Conservation (phyloP, 805 yeast genomes). For the Candida hispaniensis region DNA sequence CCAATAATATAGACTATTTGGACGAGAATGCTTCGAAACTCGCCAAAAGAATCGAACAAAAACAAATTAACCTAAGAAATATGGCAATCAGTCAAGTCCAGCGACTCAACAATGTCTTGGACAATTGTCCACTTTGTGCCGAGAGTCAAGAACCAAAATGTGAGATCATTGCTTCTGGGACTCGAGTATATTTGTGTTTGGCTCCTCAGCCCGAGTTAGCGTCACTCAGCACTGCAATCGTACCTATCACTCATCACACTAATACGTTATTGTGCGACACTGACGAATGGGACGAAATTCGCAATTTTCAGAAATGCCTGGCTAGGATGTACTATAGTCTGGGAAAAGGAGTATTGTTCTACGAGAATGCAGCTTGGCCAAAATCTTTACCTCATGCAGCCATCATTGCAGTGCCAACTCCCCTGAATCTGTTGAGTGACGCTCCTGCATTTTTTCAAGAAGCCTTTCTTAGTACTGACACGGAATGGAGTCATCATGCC, state of each 20-base stretch:
- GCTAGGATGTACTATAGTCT: slow-evolving; percentile 32
- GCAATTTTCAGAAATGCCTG: slow-evolving; percentile 35
- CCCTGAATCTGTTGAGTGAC: slow-evolving; percentile 26
- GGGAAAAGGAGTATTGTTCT: slow-evolving; percentile 35
- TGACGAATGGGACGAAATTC: slow-evolving; percentile 38
- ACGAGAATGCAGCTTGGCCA: slow-evolving; percentile 34
- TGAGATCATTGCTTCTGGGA: slow-evolving; percentile 29
- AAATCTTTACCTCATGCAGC: slow-evolving; percentile 31
- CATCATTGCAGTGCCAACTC: slow-evolving; percentile 37
- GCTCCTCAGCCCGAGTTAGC: slow-evolving; percentile 36
- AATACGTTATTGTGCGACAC: slow-evolving; percentile 35
- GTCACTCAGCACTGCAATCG: slow-evolving; percentile 31
- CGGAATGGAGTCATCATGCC: slow-evolving; percentile 34
- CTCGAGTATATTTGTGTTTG: slow-evolving; percentile 31
- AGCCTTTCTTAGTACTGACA: slow-evolving; percentile 31
- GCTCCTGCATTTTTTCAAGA: slow-evolving; percentile 36
- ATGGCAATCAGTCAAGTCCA: slow-evolving; percentile 25
- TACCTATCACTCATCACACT: slow-evolving; percentile 34
- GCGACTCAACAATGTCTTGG: slow-evolving; percentile 27
- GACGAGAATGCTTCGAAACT: slow-evolving; percentile 35
- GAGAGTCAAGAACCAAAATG: slow-evolving; percentile 24
- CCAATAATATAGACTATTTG: slow-evolving; percentile 35
- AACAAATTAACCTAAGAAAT: slow-evolving; percentile 27
- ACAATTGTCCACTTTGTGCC: slow-evolving; percentile 32
- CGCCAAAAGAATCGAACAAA: slow-evolving; percentile 28